Base-by-base conservation (phyloP, 768 basidiomycete genomes). In the Tulasnella sp. region DNA sequence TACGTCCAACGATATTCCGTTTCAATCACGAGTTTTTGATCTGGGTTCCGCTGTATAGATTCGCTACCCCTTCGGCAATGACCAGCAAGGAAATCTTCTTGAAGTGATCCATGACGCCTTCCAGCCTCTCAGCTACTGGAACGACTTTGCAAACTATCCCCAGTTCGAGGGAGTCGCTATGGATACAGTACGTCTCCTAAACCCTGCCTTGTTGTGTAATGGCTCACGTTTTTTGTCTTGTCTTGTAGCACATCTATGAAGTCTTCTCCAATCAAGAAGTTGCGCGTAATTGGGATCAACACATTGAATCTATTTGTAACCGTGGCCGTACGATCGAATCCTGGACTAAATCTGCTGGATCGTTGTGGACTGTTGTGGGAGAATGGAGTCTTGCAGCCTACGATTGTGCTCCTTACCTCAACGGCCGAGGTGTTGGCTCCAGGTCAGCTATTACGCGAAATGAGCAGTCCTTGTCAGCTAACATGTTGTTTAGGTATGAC, bases 311-410 rank as follows among this genome's bases (percentile, higher is more conserved):
- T 2, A 82, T 79, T 3, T 89, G 86, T 58, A 56, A 57, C 44
- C 62, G 66, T 33, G 69, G 65, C 10, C 64, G 68, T 8, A 58
- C 66, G 0, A 70, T 88, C 5, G 61, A 72, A 0, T 58, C 60
- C 19, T 79, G 77, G 91, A 84, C 79, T 78, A 46, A 31, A 57
- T 69, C 76, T 5, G 53, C 67, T 4, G 71, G 76, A 8, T 79
- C 79, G 56, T 72, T 91, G 24, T 89, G 86, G 89, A 72, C 77
- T 13, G 70, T 90, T 37, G 86, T 90, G 20, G 89, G 90, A 35
- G 90, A 95, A 67, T 46, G 22, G 28, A 46, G 25, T 31, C 15
- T 29, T 13, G 28, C 45, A 28, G 10, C 9, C 28, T 87, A 75
- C 6, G 87, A 85, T 61, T 88, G 85, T 58, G 79, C 85, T 0